Evolutionary conservation across 2,329 filamentous ascomycete genomes (phyloP).

Genomic region (Colletotrichum coccodes): DNA sequence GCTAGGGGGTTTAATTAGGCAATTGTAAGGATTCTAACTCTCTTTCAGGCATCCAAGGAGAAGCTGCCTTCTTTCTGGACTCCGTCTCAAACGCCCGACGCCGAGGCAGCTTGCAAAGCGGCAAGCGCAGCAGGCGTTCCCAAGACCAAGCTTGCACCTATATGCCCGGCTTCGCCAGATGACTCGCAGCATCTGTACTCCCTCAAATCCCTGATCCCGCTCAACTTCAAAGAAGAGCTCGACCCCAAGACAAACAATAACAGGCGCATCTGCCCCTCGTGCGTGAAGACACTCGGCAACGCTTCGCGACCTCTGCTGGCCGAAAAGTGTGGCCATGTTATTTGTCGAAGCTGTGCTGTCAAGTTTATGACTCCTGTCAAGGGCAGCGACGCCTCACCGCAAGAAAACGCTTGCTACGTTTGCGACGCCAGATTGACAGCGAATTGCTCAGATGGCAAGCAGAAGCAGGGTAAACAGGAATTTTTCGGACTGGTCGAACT

Average conservation of each 20-base stretch:
- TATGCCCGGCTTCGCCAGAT: conserved; percentile 79
- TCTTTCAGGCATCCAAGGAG: conserved; percentile 25
- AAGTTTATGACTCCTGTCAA: conserved; percentile 78
- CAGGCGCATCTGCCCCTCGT: conserved; percentile 78
- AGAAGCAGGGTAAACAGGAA: conserved; percentile 58
- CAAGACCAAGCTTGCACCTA: conserved; percentile 74
- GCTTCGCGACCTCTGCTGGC: conserved; percentile 83
- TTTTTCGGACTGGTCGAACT: conserved; percentile 82
- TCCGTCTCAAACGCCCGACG: conserved; percentile 79
- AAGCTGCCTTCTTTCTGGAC: conserved; percentile 91
- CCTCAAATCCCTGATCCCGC: conserved; percentile 78
- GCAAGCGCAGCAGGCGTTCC: conserved; percentile 25
- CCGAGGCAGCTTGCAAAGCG: conserved; percentile 40
- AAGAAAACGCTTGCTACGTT: conserved; percentile 79
- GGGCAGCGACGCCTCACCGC: conserved; percentile 49
- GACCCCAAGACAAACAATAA: conserved; percentile 55
- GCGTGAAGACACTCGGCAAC: conserved; percentile 85
- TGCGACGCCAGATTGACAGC: conserved; percentile 82
- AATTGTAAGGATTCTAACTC: conserved; percentile 18
- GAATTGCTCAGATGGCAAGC: conserved; percentile 53
- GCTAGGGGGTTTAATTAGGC: background rate
- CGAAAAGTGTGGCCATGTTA: conserved; percentile 90
- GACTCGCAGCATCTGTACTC: conserved; percentile 78
- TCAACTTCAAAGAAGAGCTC: conserved; percentile 80
- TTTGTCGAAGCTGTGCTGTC: conserved; percentile 85